A percentile compares a stretch with the other conserved stretches of the same genome.
phyloP scores from a whole-genome alignment of 768 basidiomycete species.

The Sporobolomyces phaffii region DNA sequence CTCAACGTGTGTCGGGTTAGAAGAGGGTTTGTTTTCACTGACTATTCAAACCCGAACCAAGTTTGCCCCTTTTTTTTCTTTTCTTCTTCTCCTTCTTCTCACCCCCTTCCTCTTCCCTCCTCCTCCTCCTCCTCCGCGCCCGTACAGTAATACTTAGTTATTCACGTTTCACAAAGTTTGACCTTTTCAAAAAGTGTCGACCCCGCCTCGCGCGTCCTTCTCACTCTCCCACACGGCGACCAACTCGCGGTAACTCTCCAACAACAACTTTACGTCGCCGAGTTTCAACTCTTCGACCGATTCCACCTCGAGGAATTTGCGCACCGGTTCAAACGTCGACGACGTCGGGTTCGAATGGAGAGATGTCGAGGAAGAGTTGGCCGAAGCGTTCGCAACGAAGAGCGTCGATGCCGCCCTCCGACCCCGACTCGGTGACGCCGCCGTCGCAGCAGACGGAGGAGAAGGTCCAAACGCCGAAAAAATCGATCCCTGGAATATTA shows the following conservation, averaged over 20 bases:
- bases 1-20: no score
- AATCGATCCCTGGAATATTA: background rate
- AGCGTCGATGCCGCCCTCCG: no score
- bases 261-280: constrained; percentile 70
- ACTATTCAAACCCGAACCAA: no score
- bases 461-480: constrained; percentile 12
- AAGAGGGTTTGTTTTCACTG: no score
- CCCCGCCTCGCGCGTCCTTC: background rate
- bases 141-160: no score
- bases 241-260: constrained; percentile 57
- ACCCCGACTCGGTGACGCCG: constrained; percentile 17
- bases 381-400: constrained; percentile 36
- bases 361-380: constrained; percentile 42
- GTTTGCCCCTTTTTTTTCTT: no score
- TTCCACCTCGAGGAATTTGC: constrained; percentile 64
- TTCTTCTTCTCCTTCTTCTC: no score
- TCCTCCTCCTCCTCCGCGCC: no score
- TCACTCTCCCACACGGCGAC: constrained; percentile 20
- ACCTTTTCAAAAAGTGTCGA: no score
- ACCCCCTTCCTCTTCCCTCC: no score
- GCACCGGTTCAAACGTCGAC: constrained; percentile 57
- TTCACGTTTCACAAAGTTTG: no score
- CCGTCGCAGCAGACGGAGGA: background rate
- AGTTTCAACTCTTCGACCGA: constrained; percentile 67
- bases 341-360: background rate